These are phyloP conservation scores for Suillus decipiens DNA, from an alignment of 768 basidiomycete species.

Conservation along the genomic window DNA sequence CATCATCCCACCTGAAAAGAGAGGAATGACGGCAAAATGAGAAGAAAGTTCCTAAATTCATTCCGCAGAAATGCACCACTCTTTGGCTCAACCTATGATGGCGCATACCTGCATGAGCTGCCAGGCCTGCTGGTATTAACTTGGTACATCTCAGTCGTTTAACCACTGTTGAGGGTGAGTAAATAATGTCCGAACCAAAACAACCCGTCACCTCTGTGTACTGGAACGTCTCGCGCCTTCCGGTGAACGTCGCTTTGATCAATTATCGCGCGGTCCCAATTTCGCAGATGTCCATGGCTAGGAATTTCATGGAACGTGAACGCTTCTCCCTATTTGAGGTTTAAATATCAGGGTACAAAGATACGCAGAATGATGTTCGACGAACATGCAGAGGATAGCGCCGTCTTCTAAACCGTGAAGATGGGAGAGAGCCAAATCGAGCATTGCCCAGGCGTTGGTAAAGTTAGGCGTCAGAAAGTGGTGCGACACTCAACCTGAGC, in stretches of 20 bases:
- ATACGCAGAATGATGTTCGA: too few relatives aligned
- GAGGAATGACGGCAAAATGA: neutral
- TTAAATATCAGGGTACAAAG: too few relatives aligned
- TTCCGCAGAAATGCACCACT: conserved; percentile 57
- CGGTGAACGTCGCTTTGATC: conserved; percentile 62
- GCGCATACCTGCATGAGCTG: conserved; percentile 49
- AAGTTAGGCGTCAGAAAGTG: too few relatives aligned
- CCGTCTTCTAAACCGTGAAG: conserved; percentile 47
- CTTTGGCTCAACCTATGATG: conserved; percentile 46
- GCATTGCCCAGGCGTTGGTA: too few relatives aligned
- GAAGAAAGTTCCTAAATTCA: conserved; percentile 10
- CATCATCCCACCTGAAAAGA: conserved; percentile 46
- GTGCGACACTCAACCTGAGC: too few relatives aligned
- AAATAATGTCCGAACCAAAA: too few relatives aligned
- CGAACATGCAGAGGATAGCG: conserved; percentile 54
- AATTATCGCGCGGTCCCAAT: conserved; percentile 60
- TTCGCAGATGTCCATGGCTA: conserved; percentile 52
- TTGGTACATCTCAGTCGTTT: conserved; percentile 53
- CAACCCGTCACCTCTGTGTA: conserved; percentile 54
- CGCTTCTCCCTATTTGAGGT: conserved; percentile 64
- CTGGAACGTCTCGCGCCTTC: conserved; percentile 59
- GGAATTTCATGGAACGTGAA: conserved; percentile 44
- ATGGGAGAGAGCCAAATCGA: conserved; percentile 55
- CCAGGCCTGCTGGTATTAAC: conserved; percentile 43
- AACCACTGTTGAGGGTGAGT: conserved; percentile 36